Evolutionary conservation across 1,139 yeast species (phyloP).

Genomic region (Debaryomyces coudertii): DNA sequence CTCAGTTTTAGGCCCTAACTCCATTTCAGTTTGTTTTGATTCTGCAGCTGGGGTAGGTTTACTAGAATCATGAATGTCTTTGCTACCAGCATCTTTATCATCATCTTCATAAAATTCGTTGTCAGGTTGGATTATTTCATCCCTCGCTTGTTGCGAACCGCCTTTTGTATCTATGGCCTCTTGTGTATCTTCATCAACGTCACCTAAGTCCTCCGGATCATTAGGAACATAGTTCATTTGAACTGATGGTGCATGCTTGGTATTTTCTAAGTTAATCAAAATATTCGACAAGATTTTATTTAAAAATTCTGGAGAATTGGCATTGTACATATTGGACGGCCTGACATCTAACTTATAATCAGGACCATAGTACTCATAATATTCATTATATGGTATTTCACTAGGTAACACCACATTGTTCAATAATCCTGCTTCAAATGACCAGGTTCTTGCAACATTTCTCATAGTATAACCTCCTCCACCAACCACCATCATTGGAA

Average conservation of each 20-base stretch:
- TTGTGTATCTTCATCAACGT: constrained; percentile 73
- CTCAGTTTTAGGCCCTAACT: not conserved
- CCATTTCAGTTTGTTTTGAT: constrained; percentile 9
- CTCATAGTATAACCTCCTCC: constrained; percentile 99
- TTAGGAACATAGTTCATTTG: constrained; percentile 90
- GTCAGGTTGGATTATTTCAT: constrained; percentile 65
- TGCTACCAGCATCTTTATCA: constrained; percentile 52
- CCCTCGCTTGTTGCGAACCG: constrained; percentile 85
- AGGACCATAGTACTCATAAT: constrained; percentile 96
- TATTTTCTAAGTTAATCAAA: constrained; percentile 75
- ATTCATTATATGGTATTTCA: constrained; percentile 93
- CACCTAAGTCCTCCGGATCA: constrained; percentile 83
- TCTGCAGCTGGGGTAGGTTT: not conserved
- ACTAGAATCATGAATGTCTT: constrained; percentile 24
- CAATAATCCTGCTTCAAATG: constrained; percentile 87
- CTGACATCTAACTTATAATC: constrained; percentile 92
- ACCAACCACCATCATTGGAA: constrained; percentile 90
- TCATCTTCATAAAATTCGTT: constrained; percentile 71
- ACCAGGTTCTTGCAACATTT: constrained; percentile 96
- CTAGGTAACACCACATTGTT: constrained; percentile 77
- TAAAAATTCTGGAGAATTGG: constrained; percentile 90
- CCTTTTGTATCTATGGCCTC: constrained; percentile 87
- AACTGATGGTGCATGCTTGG: constrained; percentile 94
- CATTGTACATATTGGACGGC: constrained; percentile 95
- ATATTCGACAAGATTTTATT: constrained; percentile 83